A percentile compares a stretch with the other conserved stretches of the same genome.
Evolutionary conservation across 2,329 filamentous ascomycete genomes (phyloP).

Genomic region (Sordariomycetes sp.): DNA sequence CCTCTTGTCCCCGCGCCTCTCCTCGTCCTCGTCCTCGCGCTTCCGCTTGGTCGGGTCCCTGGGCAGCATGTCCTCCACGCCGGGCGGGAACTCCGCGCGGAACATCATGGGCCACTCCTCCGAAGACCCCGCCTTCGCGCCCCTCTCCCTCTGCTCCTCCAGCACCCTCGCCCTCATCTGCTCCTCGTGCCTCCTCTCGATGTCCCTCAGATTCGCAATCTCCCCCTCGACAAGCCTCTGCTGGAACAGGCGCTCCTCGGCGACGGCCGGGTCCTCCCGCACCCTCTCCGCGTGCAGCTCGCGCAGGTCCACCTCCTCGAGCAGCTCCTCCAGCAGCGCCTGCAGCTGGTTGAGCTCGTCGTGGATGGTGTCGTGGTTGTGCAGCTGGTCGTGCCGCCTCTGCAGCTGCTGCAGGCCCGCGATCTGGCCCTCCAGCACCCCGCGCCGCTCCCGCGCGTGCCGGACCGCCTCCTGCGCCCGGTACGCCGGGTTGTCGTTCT

Average conservation of each 20-base stretch:
- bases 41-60: neutral
- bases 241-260: neutral
- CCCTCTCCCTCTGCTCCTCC: neutral
- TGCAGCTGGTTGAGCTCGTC: neutral
- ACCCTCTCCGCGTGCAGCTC: neutral
- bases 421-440: neutral
- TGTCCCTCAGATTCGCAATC: neutral
- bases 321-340: neutral
- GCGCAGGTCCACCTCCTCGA: neutral
- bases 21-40: neutral
- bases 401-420: neutral
- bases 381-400: neutral
- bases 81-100: neutral
- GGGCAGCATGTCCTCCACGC: neutral
- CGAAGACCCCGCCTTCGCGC: neutral
- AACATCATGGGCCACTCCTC: neutral
- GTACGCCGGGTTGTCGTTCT: too few species aligned
- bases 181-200: neutral
- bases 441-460: neutral
- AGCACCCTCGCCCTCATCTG: neutral
- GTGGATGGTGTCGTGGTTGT: neutral
- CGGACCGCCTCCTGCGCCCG: neutral
- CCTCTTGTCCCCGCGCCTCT: neutral
- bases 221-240: neutral
- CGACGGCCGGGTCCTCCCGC: neutral